Base-by-base conservation (phyloP, 108 stramenopile species). In the Cyclotella sp. region DNA sequence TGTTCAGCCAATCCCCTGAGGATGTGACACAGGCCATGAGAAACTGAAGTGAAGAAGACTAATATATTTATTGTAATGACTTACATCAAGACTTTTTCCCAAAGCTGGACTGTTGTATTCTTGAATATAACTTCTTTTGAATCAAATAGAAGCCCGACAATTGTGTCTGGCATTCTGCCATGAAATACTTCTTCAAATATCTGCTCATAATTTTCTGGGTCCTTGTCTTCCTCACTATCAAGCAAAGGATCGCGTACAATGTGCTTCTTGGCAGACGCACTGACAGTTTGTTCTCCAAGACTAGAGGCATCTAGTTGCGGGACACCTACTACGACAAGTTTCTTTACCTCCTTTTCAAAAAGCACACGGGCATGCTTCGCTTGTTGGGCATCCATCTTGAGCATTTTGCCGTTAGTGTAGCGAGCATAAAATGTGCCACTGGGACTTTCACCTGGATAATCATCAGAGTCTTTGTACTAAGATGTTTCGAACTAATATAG, bases 151-250 rank as follows among this genome's bases (percentile, higher is more conserved):
- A 78, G 52, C 42, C 79, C 79, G 42, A 80, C 79, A 45, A 80
- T 41, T 26, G 42, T 57, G 16, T 80, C 57, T 22, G 79, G 79
- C 14, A 80, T 60, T 19, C 52, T 60, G 16, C 73, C 79, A 47
- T 80, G 58, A 27, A 27, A 80, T 18, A 60, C 51, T 16, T 80
- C 79, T 47, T 80, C 79, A 30, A 73, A 80, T 21, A 80, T 68
- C 24, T 52, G 47, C 52, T 80, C 79, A 63, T 69, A 73, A 24
- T 73, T 51, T 42, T 73, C 72, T 9, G 78, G 59, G 27, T 53
- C 63, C 19, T 74, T 60, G 24, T 66, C 72, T 62, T 80, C 79
- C 26, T 43, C 79, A n/a, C 68, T 67, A 18, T 41, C 47, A 18
- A 80, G 49, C 19, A 73, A 41, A 39, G 72, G 79, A n/a, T 40